Base-by-base conservation (phyloP, 129 eudicot species). In the Chrysanthemum seticuspe region DNA sequence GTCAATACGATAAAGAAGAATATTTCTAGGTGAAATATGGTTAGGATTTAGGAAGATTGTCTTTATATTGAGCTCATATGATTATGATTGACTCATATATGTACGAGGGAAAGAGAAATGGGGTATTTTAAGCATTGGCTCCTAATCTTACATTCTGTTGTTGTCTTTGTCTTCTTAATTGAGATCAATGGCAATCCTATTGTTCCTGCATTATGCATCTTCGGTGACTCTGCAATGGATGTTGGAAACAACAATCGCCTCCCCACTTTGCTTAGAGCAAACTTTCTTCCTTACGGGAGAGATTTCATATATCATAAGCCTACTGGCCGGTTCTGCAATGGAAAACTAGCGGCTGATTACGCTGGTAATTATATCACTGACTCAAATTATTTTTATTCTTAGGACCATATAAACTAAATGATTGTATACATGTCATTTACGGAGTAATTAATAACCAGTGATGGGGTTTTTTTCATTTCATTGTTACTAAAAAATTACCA, bases 281-380 rank as follows among this genome's bases (percentile, higher is more conserved):
- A 89, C 81, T 89, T 92, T 53, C 87, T 74, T 55, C 98, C 98
- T 72, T 89, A 92, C 13, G 98, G 98, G 16, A 85, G 98, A 78
- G 96, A 89, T 73, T 92, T 83, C 47, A 70, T 82, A n/a, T 61
- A 77, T 40, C 95, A 89, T 61, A 79, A 64, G 60, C 90, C 98
- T 68, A 89, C 98, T 0, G 98, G 98, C 48, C 84, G 98, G 73
- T 92, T 89, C 86, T 85, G 88, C 84, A 89, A 92, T 62, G 96
- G 98, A 49, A 92, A 89, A 75, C 69, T 89, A 59, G 98, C 94
- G 49, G 80, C 83, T 0, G 98, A 92, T 65, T 89, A 68, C 81
- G 89, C 86, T 10, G 90, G 96, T 89, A 92, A 52, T 0, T 12
- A 31, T 21, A 21, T 58, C 51, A 19, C 29, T 2, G 13, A 21